Evolutionary conservation across 176 grass and related monocot species (phyloP), one percentile per base, ranked within the genome.

Genomic region (Puya raimondii): DNA sequence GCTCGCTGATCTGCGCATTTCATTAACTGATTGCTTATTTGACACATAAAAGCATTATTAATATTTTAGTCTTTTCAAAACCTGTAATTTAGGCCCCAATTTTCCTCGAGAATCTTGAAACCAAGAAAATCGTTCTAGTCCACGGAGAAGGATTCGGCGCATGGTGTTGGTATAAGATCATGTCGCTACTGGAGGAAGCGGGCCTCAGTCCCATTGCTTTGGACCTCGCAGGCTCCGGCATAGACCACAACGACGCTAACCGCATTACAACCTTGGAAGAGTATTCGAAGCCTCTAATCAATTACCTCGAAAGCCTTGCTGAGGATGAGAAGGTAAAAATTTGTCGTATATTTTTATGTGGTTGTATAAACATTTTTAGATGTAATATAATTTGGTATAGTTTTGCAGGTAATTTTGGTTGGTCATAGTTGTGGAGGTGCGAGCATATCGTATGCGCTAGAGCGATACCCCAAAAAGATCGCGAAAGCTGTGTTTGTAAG

Each of bases 121-220:
- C 89, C 10, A 99, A 91, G 84, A 99, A 93, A 82, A 81, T 99
- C 8, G 67, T 99, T 54, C 94, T 99, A 64, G 82, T 99, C 51
- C 94, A 99, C 65, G 94, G 94, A 75, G 94, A 99, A 83, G 94
- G 94, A n/a, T 93, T 99, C 79, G 94, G 94, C 59, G 94, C 94
- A 49, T 99, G 94, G 94, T 99, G 89, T 83, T 99, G 94, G 94
- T 99, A 99, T 74, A 99, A 99, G 78, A 93, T 87, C 64, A 83
- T 91, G 27, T 88, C 94, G 47, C 80, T 93, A 69, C 64, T 99
- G 82, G 94, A 99, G 80, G 94, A 99, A 86, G 82, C 72, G 61
- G 94, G 94, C 65, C 80, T 99, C 16, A 68, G 84, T 15, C 94
- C 94, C 72, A 50, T 99, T 64, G 89, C 94, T 72, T 74, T 99